Evolutionary conservation across 2,329 filamentous ascomycete genomes (phyloP), one percentile per base, ranked within the genome.

Genomic region (Metarhizium brunneum): DNA sequence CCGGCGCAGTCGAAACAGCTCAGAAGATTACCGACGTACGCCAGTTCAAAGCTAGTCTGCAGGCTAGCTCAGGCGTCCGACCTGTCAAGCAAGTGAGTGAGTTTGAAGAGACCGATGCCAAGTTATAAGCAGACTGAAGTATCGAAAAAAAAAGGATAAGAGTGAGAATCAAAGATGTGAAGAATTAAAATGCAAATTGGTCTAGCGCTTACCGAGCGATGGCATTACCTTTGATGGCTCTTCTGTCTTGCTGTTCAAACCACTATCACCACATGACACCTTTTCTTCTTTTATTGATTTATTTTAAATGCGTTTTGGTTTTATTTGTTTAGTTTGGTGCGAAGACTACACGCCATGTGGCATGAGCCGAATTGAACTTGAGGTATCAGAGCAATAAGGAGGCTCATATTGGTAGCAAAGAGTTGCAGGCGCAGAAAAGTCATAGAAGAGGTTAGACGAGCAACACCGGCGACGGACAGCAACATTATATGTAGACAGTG

Each of bases 61-160:
- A 81, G 57, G 80, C 90, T 32, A 94, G 85, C 60, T 78, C 81
- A 25, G 92, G 89, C 1, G 83, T 91, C 2, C 79, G 79, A 58
- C 82, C 92, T 0, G 82, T 88, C 35, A 85, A 81, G 65, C 87
- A 94, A 61, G 70, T 97, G 55, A 86, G 79, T 59, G 88, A 91
- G 65, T 97, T 92, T 70, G 88, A 96, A 68, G 92, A 96, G 57
- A 76, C 86, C 57, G 90, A 89, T 60, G 74, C 88, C 14, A 96
- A 96, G 75, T 78, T 96, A 56, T 92, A 56, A 60, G 32, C 45
- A n/a, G 18, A 20, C 40, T 16, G 40, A 43, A 14, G 11, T 43
- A 6, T 2, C 40, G 5, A 13, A 13, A 8, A 36, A 14, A 40
- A 40, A 40, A 13, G 32, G 32, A 35, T 35, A 35, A 35, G 10